phyloP scores from a whole-genome alignment of 2,329 filamentous ascomycete species.

The Penicillium sp. region DNA sequence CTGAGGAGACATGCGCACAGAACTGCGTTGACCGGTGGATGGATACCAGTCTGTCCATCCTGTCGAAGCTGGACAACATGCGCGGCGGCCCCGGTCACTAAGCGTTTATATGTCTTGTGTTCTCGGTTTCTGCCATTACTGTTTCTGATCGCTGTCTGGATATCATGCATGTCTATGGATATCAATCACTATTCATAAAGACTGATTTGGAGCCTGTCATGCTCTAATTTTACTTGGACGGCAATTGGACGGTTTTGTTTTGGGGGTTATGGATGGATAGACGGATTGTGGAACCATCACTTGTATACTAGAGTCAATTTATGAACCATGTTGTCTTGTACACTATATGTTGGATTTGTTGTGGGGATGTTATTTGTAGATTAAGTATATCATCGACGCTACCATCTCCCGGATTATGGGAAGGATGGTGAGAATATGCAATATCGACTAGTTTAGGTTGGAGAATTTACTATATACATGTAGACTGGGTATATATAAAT shows the following conservation, averaged over 20 bases:
- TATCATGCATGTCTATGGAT: neutral
- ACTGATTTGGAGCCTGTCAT: neutral
- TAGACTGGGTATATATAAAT: neutral
- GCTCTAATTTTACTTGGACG: neutral
- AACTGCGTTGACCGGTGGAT: constrained; percentile 95
- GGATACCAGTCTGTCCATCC: constrained; percentile 80
- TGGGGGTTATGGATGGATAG: constrained; percentile 7
- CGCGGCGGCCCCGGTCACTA: constrained; percentile 37
- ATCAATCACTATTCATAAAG: neutral
- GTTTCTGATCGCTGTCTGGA: neutral
- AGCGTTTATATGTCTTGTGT: constrained; percentile 1
- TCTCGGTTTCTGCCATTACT: neutral
- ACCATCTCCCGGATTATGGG: neutral
- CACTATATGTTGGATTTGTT: too few relatives aligned
- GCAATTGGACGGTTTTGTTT: constrained; percentile 1
- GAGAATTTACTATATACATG: too few relatives aligned
- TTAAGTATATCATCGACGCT: neutral
- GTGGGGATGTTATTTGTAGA: neutral
- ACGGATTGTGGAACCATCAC: constrained; percentile 11
- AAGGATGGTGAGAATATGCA: neutral
- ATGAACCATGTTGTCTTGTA: constrained; percentile 14
- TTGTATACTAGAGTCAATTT: constrained; percentile 29
- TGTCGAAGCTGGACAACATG: constrained; percentile 76
- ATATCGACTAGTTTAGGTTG: too few relatives aligned
- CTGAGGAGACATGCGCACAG: constrained; percentile 78